These are phyloP conservation scores for Plasmodium relictum DNA, from an alignment of 169 alveolate species.

Conservation along the genomic window DNA sequence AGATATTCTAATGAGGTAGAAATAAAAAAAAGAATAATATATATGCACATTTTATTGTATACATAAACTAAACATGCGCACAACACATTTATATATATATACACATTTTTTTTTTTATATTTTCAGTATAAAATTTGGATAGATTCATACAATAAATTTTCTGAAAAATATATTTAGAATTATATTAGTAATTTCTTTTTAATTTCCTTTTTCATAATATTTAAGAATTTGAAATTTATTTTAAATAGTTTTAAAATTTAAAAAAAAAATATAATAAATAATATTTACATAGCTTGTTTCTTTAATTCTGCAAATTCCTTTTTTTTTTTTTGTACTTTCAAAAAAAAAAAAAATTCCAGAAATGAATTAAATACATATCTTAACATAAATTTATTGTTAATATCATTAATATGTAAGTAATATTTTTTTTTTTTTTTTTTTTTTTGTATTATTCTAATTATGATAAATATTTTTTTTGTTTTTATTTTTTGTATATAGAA, in stretches of 20 bases:
- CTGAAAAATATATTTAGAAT: slow-evolving; percentile 12
- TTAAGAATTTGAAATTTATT: neutral
- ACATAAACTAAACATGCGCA: neutral
- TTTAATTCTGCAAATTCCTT: no score
- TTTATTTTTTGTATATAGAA: slow-evolving; percentile 5
- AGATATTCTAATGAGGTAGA: slow-evolving; percentile 42
- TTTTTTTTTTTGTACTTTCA: no score
- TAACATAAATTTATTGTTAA: no score
- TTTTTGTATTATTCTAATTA: neutral
- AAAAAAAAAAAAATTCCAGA: no score
- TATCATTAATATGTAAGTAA: no score
- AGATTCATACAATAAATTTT: slow-evolving; percentile 38
- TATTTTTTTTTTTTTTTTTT: slow-evolving; percentile 6
- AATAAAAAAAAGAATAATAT: neutral
- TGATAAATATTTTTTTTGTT: neutral
- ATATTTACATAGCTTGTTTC: no score
- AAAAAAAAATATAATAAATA: neutral
- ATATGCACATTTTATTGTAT: neutral
- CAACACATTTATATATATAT: neutral
- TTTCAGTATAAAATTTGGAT: slow-evolving; percentile 57
- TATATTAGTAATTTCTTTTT: neutral
- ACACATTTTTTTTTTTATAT: neutral
- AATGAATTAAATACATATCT: no score
- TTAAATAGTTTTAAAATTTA: neutral
- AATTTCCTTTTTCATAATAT: neutral